A percentile compares a stretch with the other conserved stretches of the same genome.
These are phyloP conservation scores for Ogataea paraovalis DNA, from an alignment of 805 yeast genomes.

Conservation along the genomic window DNA sequence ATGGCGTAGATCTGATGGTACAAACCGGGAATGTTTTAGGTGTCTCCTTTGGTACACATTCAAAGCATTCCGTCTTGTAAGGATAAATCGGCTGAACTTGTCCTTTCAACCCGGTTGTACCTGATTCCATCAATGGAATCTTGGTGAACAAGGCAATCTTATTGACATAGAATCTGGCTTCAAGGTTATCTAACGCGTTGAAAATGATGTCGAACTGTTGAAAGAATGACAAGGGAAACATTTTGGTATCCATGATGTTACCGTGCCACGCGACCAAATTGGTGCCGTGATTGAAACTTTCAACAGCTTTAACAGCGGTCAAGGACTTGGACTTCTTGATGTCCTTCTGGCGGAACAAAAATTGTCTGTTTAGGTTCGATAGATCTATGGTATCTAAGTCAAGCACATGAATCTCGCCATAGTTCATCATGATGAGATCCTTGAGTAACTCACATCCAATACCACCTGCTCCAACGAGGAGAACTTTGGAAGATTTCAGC, in stretches of 20 bases:
- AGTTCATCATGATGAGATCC: slow-evolving; percentile 71
- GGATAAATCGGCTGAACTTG: slow-evolving; percentile 92
- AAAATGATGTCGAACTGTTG: slow-evolving; percentile 70
- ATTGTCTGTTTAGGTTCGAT: slow-evolving; percentile 89
- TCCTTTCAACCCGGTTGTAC: slow-evolving; percentile 93
- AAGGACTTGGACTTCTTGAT: slow-evolving; percentile 83
- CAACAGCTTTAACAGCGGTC: slow-evolving; percentile 82
- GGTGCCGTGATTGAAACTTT: slow-evolving; percentile 60
- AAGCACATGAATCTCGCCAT: slow-evolving; percentile 85
- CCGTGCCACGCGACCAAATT: slow-evolving; percentile 78
- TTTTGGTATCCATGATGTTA: slow-evolving; percentile 72
- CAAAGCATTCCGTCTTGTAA: slow-evolving; percentile 83
- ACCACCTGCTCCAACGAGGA: slow-evolving; percentile 95
- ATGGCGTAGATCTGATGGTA: slow-evolving; percentile 94
- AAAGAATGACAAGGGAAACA: slow-evolving; percentile 77
- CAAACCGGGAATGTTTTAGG: slow-evolving; percentile 95
- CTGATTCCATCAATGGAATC: slow-evolving; percentile 84
- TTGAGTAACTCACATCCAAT: slow-evolving; percentile 91
- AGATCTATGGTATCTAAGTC: slow-evolving; percentile 94
- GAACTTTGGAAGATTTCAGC: slow-evolving; percentile 48
- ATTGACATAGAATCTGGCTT: slow-evolving; percentile 89
- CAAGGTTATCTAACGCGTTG: slow-evolving; percentile 91
- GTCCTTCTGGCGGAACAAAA: slow-evolving; percentile 83
- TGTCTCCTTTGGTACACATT: slow-evolving; percentile 80
- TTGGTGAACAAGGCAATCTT: slow-evolving; percentile 68